Conservation (phyloP, 768 basidiomycete species). For the Xerocomellus amylosporus region DNA sequence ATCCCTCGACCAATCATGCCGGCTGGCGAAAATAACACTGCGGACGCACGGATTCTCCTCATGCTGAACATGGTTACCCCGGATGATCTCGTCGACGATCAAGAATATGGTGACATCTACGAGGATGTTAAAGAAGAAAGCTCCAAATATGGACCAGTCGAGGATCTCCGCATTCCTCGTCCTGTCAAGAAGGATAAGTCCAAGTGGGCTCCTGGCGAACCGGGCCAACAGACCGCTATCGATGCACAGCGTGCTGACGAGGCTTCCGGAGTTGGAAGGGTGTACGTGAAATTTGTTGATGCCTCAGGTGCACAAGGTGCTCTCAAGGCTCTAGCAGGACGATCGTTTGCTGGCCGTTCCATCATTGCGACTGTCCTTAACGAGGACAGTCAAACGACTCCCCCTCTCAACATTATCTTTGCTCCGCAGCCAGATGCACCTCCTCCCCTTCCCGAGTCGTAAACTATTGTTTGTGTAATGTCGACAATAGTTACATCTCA, state of each 20-base stretch:
- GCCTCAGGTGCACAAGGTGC: conserved; percentile 63
- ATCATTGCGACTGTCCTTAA: conserved; percentile 82
- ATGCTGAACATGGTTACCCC: conserved; percentile 98
- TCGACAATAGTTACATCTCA: conserved; percentile 16
- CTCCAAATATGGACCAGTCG: conserved; percentile 72
- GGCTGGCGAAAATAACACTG: conserved; percentile 60
- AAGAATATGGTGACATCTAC: conserved; percentile 90
- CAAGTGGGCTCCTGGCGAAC: conserved; percentile 68
- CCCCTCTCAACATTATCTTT: conserved; percentile 78
- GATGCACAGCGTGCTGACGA: conserved; percentile 79
- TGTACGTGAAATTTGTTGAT: conserved; percentile 85
- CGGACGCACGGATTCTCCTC: conserved; percentile 81
- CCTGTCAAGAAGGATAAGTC: conserved; percentile 84
- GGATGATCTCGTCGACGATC: conserved; percentile 86
- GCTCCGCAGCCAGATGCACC: conserved; percentile 81
- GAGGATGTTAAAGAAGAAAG: conserved; percentile 95
- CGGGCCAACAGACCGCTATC: conserved; percentile 53
- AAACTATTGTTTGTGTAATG: conserved; percentile 12
- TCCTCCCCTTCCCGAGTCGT: conserved; percentile 61
- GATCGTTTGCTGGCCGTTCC: conserved; percentile 81
- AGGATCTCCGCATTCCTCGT: conserved; percentile 85
- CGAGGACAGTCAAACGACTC: conserved; percentile 83
- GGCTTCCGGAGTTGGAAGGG: conserved; percentile 89
- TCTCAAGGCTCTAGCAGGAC: conserved; percentile 84
- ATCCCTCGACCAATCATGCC: conserved; percentile 88